Conservation (phyloP, 2,329 filamentous ascomycete species). For the Apiospora saccharicola region DNA sequence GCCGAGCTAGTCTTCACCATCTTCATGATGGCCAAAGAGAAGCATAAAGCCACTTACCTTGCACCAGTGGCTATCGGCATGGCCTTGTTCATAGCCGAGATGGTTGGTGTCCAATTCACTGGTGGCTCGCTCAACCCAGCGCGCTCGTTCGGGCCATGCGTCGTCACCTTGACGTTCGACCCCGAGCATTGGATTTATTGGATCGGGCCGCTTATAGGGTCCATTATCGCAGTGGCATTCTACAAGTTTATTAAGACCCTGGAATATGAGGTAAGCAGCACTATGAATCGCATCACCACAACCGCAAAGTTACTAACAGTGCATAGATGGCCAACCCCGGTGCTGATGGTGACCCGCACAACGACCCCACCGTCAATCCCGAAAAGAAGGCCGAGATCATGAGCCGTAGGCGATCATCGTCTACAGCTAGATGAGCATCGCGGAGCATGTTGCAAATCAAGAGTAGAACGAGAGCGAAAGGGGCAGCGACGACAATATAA, state of each 20-base stretch:
- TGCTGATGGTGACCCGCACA: slow-evolving; percentile 52
- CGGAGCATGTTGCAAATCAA: not conserved
- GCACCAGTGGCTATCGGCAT: slow-evolving; percentile 70
- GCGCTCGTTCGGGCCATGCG: slow-evolving; percentile 54
- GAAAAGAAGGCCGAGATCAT: slow-evolving; percentile 44
- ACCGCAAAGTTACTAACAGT: slow-evolving; percentile 23
- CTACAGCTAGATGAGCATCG: not conserved
- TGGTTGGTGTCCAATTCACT: slow-evolving; percentile 56
- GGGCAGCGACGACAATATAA: not conserved
- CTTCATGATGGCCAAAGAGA: slow-evolving; percentile 67
- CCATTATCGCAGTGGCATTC: slow-evolving; percentile 46
- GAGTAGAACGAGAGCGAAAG: not conserved
- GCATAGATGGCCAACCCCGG: slow-evolving; percentile 54
- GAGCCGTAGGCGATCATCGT: slow-evolving; percentile 4
- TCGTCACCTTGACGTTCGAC: slow-evolving; percentile 45
- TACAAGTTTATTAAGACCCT: slow-evolving; percentile 51
- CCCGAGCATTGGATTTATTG: slow-evolving; percentile 36
- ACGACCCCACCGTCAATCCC: slow-evolving; percentile 53
- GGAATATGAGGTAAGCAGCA: slow-evolving; percentile 44
- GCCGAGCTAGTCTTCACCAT: slow-evolving; percentile 61
- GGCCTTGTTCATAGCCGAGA: slow-evolving; percentile 60
- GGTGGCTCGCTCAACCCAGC: slow-evolving; percentile 57
- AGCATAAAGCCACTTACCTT: slow-evolving; percentile 68
- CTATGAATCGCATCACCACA: not conserved
- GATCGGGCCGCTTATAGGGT: slow-evolving; percentile 45